These are phyloP conservation scores for Fraxinus quadrangulata DNA, from an alignment of 257 asterid species.

Conservation along the genomic window DNA sequence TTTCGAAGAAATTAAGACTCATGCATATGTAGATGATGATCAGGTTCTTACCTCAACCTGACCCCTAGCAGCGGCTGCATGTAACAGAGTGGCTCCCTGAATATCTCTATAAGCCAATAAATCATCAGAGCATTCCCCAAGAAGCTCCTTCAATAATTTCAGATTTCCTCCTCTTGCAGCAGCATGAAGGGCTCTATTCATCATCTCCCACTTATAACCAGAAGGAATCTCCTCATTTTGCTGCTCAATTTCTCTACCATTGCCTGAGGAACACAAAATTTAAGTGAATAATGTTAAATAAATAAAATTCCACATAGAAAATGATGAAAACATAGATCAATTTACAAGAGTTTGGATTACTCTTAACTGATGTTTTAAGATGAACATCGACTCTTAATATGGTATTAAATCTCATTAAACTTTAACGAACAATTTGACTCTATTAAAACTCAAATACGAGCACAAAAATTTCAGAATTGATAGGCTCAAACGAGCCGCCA, in stretches of 20 bases:
- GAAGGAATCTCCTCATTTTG: constrained; percentile 58
- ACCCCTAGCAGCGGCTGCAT: constrained; percentile 94
- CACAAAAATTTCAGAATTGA: too few species aligned
- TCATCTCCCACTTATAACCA: constrained; percentile 78
- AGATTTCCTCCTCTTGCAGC: constrained; percentile 95
- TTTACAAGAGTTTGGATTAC: too few species aligned
- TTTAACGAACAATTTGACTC: too few species aligned
- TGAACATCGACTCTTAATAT: too few species aligned
- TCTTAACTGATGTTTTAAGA: too few species aligned
- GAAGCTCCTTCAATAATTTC: constrained; percentile 63
- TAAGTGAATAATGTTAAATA: not conserved
- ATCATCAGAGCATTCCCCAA: constrained; percentile 60
- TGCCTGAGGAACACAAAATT: not conserved
- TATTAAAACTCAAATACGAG: too few species aligned
- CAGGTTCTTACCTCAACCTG: constrained; percentile 67
- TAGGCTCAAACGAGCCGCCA: too few species aligned
- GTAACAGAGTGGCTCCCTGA: constrained; percentile 75
- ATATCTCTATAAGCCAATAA: constrained; percentile 66
- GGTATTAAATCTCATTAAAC: too few species aligned
- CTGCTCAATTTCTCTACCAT: constrained; percentile 44
- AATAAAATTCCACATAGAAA: too few species aligned
- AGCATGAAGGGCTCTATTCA: constrained; percentile 86
- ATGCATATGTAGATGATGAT: not conserved
- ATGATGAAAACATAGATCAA: too few species aligned
- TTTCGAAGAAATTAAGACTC: not conserved